These are phyloP conservation scores for Coniochaeta sp. DNA, from an alignment of 2,329 filamentous ascomycete species.

Conservation along the genomic window DNA sequence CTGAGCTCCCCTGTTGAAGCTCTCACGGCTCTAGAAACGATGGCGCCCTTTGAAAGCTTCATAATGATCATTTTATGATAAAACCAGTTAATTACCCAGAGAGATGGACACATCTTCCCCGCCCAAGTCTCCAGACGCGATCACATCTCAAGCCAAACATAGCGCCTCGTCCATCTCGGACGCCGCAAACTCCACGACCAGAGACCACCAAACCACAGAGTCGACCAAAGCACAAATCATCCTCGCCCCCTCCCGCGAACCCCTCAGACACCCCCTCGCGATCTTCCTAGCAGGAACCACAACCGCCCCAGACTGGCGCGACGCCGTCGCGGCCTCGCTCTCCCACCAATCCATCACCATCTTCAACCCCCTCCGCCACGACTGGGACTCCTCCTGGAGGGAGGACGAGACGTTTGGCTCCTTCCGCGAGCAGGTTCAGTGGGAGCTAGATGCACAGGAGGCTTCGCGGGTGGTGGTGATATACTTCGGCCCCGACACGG, in stretches of 20 bases:
- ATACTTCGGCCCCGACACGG: constrained; percentile 45
- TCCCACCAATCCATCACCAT: constrained; percentile 41
- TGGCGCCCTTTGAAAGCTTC: neutral
- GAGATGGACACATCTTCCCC: no score
- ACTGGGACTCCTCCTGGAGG: constrained; percentile 49
- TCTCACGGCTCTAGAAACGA: neutral
- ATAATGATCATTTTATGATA: no score
- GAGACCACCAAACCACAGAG: neutral
- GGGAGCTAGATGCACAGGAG: constrained; percentile 54
- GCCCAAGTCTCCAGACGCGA: neutral
- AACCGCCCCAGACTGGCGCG: constrained; percentile 42
- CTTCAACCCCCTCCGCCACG: constrained; percentile 46
- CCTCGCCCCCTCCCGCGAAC: constrained; percentile 4
- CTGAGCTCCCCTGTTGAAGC: neutral
- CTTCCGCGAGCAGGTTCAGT: constrained; percentile 48
- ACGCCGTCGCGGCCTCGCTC: constrained; percentile 31
- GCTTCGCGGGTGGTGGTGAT: constrained; percentile 46
- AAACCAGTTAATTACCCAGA: no score
- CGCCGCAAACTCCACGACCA: neutral
- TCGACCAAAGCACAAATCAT: neutral
- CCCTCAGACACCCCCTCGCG: constrained; percentile 13
- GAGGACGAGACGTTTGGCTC: constrained; percentile 38
- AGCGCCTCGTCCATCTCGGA: neutral
- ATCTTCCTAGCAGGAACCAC: constrained; percentile 57
- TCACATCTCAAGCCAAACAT: neutral